Evolutionary conservation across 768 basidiomycete species (phyloP), one percentile per base, ranked within the genome.

Genomic region (Mycena indigotica): DNA sequence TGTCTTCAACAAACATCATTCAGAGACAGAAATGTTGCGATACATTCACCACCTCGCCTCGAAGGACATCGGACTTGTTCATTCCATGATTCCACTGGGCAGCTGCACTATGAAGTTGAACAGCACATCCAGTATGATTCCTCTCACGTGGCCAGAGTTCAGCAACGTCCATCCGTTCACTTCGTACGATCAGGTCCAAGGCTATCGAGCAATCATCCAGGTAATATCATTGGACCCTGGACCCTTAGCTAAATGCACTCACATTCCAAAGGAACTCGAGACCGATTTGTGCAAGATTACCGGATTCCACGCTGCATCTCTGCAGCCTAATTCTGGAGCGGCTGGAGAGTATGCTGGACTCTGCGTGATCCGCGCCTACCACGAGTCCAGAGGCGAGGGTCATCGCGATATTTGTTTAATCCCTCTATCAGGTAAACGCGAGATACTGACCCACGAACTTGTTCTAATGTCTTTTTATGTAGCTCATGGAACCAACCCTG

Each of bases 291-390:
- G 92, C 80, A 89, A 82, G 67, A 92, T 98, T 58, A 98, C 97
- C 13, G 97, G 97, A n/a, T 97, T 98, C 77, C 84, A 93, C 63
- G 86, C 94, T 19, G 93, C 94, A 58, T 95, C 93, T 1, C 82
- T 99, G n/a, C 97, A 99, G 70, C 97, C 97, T 30, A 99, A 99
- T 73, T 98, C 97, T 15, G 97, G 97, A 41, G 97, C 97, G 17
- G 93, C 95, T 58, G 97, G 97, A 25, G 97, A 99, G 75, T 99
- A 95, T 66, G 84, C 97, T 28, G 97, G 97, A n/a, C 82, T 99
- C 21, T 88, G 84, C 51, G 89, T 98, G 58, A 98, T 99, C 67
- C 85, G 89, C 48, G 95, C 95, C 10, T 99, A 95, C 73, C 94
- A 98, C 67, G 88, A 90, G 69, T 91, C 93, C 52, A 86, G 88